These are phyloP conservation scores for Apiotrichum brassicae DNA, from an alignment of 1,284 basidiomycete genomes.

Conservation along the genomic window DNA sequence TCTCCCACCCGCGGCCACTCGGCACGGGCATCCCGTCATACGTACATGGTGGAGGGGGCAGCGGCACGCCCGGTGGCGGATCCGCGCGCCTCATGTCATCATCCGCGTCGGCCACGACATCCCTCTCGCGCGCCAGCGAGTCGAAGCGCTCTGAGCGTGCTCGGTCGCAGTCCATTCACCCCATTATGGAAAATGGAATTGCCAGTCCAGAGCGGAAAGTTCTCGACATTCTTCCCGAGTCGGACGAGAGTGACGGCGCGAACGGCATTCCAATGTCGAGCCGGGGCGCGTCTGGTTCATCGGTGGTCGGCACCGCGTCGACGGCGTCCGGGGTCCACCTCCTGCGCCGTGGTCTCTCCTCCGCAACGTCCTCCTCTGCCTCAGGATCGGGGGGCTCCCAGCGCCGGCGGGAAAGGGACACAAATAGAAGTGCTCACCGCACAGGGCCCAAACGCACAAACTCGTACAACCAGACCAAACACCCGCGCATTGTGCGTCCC, in stretches of 20 bases:
- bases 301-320: not conserved
- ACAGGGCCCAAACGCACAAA: not conserved
- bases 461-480: not conserved
- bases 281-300: not conserved
- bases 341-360: not conserved
- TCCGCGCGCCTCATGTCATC: not conserved
- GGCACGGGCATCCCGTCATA: not conserved
- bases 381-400: not conserved
- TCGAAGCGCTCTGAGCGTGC: too few species aligned
- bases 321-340: not conserved
- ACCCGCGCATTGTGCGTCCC: not conserved
- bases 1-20: slow-evolving; percentile 1
- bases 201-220: not conserved
- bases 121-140: too few species aligned
- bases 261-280: too few species aligned
- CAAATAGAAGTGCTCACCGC: too few species aligned
- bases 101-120: too few species aligned
- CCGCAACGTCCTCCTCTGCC: not conserved
- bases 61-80: not conserved
- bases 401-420: not conserved
- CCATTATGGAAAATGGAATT: too few species aligned
- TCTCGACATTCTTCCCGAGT: not conserved
- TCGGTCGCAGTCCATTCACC: too few species aligned
- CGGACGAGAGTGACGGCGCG: not conserved
- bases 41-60: not conserved